Percentiles rank a stretch among this genome's conserved stretches.
phyloP scores from a whole-genome alignment of 1,139 yeast species.

The Sugiyamaella paludigena region DNA sequence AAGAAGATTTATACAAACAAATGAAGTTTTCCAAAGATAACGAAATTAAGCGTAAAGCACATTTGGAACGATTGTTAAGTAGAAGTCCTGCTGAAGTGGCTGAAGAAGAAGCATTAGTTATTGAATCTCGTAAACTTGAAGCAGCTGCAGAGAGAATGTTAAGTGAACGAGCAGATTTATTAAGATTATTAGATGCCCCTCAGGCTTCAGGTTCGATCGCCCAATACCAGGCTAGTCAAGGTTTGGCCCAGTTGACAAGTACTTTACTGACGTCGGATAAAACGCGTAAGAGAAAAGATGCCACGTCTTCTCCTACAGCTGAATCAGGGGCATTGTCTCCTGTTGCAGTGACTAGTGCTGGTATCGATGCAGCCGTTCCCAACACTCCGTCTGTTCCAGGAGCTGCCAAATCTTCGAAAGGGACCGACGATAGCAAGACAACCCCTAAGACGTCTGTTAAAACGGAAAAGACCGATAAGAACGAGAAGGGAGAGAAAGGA shows the following conservation, averaged over 20 bases:
- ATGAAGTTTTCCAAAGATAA: constrained; percentile 61
- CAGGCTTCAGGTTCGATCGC: constrained; percentile 72
- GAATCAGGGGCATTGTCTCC: constrained; percentile 45
- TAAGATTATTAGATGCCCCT: constrained; percentile 84
- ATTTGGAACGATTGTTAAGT: constrained; percentile 68
- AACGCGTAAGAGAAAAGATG: constrained; percentile 52
- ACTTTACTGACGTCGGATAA: constrained; percentile 78
- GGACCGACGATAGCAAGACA: background rate
- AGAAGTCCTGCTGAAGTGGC: constrained; percentile 97
- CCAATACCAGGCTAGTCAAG: constrained; percentile 84
- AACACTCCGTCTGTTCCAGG: constrained; percentile 47
- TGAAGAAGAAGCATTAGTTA: constrained; percentile 90
- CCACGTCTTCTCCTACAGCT: constrained; percentile 37
- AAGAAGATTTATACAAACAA: constrained; percentile 40
- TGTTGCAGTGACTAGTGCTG: constrained; percentile 7
- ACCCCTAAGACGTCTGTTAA: constrained; percentile 2
- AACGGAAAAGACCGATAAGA: constrained; percentile 1
- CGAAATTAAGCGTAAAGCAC: constrained; percentile 77
- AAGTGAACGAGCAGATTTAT: constrained; percentile 73
- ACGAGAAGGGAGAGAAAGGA: too few species aligned
- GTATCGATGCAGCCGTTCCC: constrained; percentile 47
- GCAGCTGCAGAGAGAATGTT: constrained; percentile 89
- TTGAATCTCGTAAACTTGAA: constrained; percentile 91
- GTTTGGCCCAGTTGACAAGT: constrained; percentile 80
- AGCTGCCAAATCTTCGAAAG: constrained; percentile 19